Evolutionary conservation across 371 early-diverging fungal species (phyloP).

Genomic region (Thermomucor indicae-seudaticae): DNA sequence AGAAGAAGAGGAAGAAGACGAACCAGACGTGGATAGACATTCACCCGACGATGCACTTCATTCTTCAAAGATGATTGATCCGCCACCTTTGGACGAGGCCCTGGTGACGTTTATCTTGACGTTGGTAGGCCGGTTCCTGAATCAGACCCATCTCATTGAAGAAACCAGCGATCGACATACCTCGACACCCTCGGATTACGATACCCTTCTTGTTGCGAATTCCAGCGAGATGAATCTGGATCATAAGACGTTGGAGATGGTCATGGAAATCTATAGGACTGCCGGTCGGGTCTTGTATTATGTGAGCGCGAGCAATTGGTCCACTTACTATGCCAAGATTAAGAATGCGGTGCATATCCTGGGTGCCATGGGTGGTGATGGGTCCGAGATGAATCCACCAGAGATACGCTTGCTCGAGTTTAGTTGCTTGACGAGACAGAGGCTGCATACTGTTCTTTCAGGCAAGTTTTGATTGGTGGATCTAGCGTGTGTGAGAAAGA

Average conservation of each 20-base stretch:
- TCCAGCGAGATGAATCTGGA: constrained; percentile 16
- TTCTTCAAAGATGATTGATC: constrained; percentile 39
- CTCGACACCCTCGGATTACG: constrained; percentile 30
- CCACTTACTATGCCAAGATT: constrained; percentile 68
- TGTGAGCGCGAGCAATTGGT: constrained; percentile 81
- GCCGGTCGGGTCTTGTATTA: constrained; percentile 78
- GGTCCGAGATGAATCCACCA: constrained; percentile 54
- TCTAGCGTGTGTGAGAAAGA: background rate
- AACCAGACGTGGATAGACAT: background rate
- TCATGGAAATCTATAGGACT: constrained; percentile 56
- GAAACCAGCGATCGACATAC: constrained; percentile 14
- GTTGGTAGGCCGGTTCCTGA: constrained; percentile 62
- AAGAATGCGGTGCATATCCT: constrained; percentile 47
- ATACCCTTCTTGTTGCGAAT: constrained; percentile 8
- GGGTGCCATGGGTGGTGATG: constrained; percentile 51
- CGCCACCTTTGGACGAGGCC: constrained; percentile 71
- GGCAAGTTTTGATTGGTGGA: constrained; percentile 38
- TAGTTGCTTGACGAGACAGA: constrained; percentile 61
- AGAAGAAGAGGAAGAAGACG: background rate
- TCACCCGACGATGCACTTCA: too few relatives aligned
- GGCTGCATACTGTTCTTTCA: constrained; percentile 64
- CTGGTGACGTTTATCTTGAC: constrained; percentile 64
- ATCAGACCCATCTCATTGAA: constrained; percentile 41
- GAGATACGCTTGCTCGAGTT: constrained; percentile 76
- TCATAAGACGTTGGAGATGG: constrained; percentile 33